Conservation (phyloP, 768 basidiomycete genomes). For the Boletus rex-veris region DNA sequence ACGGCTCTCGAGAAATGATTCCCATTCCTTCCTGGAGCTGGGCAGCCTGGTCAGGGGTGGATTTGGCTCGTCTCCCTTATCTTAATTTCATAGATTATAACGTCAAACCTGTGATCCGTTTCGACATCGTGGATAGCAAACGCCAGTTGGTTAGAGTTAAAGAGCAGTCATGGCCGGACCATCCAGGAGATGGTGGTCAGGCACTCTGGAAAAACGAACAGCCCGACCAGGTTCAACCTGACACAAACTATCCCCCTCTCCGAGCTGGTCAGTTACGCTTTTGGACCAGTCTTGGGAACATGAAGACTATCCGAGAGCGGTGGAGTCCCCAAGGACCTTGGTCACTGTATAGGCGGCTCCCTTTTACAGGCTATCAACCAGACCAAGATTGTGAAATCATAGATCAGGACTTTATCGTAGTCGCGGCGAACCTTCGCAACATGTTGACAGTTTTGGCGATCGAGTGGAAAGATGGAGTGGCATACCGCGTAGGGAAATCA, state of each 20-base stretch:
- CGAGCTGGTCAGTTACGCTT: slow-evolving; percentile 10
- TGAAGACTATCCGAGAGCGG: not conserved
- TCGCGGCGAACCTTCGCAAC: not conserved
- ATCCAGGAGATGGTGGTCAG: not conserved
- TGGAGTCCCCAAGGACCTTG: too few relatives aligned
- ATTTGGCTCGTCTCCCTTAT: not conserved
- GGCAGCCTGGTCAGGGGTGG: not conserved
- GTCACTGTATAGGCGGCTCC: too few relatives aligned
- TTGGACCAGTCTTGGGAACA: slow-evolving; percentile 13
- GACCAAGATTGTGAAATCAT: too few relatives aligned
- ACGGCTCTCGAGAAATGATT: not conserved
- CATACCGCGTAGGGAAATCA: slow-evolving; percentile 1
- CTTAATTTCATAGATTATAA: not conserved
- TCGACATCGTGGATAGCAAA: slow-evolving; percentile 5
- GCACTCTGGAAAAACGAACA: too few relatives aligned
- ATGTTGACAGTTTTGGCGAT: slow-evolving; percentile 8
- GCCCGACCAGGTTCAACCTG: not conserved
- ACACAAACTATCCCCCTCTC: not conserved
- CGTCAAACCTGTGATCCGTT: slow-evolving; percentile 1
- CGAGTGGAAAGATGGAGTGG: slow-evolving; percentile 14
- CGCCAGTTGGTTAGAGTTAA: not conserved
- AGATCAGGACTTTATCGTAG: slow-evolving; percentile 6
- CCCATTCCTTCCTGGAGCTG: slow-evolving; percentile 20
- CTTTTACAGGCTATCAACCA: not conserved
- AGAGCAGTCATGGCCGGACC: not conserved